Conservation (phyloP, 2,329 filamentous ascomycete species). For the Hypoxylon sp. region DNA sequence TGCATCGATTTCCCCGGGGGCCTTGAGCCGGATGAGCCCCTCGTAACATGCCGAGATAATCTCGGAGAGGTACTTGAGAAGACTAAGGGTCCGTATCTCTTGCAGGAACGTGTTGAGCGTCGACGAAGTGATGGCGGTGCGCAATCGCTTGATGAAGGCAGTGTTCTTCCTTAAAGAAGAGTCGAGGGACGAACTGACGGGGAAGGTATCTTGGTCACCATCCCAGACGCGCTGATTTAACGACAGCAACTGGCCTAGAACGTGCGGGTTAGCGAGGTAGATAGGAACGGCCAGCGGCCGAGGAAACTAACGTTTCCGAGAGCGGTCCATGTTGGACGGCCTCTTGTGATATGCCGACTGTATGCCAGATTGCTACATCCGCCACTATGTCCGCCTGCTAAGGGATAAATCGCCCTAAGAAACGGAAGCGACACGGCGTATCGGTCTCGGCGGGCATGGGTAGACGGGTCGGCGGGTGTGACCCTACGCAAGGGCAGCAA, state of each 20-base stretch:
- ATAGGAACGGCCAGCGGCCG: not conserved
- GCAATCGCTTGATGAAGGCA: constrained; percentile 94
- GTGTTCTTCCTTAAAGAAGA: constrained; percentile 98
- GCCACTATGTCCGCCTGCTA: constrained; percentile 52
- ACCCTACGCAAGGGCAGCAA: constrained; percentile 38
- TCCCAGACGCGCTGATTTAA: constrained; percentile 89
- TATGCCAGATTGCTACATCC: constrained; percentile 56
- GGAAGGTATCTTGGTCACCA: constrained; percentile 84
- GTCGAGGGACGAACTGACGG: constrained; percentile 81
- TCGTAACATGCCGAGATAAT: constrained; percentile 96
- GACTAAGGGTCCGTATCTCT: constrained; percentile 87
- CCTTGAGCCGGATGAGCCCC: constrained; percentile 89
- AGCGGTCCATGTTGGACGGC: constrained; percentile 67
- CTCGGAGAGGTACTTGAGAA: constrained; percentile 96
- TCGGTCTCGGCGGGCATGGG: constrained; percentile 56
- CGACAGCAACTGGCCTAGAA: constrained; percentile 84
- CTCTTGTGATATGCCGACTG: constrained; percentile 43
- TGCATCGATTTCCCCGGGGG: constrained; percentile 87
- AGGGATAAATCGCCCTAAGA: constrained; percentile 53
- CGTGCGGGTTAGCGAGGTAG: constrained; percentile 36
- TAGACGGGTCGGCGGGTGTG: constrained; percentile 38
- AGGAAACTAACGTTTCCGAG: constrained; percentile 64
- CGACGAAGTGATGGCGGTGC: constrained; percentile 83
- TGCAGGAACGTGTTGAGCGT: constrained; percentile 85
- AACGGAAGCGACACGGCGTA: constrained; percentile 52